These are phyloP conservation scores for Calocera viscosa DNA, from an alignment of 768 basidiomycete genomes.

Conservation along the genomic window DNA sequence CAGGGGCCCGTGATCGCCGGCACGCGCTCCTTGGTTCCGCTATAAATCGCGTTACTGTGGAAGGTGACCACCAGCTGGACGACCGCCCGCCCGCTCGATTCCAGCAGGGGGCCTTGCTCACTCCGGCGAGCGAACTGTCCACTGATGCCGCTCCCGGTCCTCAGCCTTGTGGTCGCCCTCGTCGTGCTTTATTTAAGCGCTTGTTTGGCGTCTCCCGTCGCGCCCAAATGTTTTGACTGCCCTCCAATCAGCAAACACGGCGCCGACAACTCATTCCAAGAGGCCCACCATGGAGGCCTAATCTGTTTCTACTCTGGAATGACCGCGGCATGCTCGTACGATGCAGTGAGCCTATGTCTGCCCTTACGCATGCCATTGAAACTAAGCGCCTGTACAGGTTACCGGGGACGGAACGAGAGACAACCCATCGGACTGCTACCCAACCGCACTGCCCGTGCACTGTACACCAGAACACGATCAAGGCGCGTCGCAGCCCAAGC, in stretches of 20 bases:
- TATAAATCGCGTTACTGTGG: no score
- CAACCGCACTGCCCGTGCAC: neutral
- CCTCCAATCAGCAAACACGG: neutral
- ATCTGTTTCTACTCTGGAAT: conserved; percentile 2
- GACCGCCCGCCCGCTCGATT: neutral
- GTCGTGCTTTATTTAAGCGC: neutral
- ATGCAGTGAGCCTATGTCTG: neutral
- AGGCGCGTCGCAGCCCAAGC: neutral
- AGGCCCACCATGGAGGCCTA: neutral
- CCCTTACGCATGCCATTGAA: neutral
- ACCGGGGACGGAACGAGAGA: neutral
- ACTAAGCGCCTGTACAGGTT: neutral
- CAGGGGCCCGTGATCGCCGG: neutral
- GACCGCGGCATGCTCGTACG: neutral
- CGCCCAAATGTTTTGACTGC: neutral
- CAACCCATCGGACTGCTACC: neutral
- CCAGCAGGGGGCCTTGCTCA: neutral
- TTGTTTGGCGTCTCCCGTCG: neutral
- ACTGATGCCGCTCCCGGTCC: neutral
- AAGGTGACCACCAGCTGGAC: no score
- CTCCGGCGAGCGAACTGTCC: neutral
- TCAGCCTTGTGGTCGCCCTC: neutral
- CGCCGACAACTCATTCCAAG: neutral
- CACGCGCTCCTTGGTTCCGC: neutral
- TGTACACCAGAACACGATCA: neutral